A percentile compares a stretch with the other conserved stretches of the same genome.
phyloP scores from a whole-genome alignment of 495 filamentous ascomycete species.

The Copromyces sp. region DNA sequence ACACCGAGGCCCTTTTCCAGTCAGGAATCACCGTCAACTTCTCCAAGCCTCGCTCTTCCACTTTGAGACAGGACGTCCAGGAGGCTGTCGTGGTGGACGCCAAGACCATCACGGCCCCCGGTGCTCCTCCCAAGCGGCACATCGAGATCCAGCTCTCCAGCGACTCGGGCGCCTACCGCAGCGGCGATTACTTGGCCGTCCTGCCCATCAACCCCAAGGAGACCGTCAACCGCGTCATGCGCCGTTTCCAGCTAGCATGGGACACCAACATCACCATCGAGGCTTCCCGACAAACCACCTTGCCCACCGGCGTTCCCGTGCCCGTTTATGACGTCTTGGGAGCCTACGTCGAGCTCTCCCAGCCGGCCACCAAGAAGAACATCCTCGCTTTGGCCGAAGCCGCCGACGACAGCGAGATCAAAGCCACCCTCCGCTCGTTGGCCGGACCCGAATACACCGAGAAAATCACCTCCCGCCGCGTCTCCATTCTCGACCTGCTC shows the following conservation, averaged over 20 bases:
- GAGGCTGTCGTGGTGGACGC: conserved; percentile 50
- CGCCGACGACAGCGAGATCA: conserved; percentile 26
- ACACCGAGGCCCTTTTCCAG: conserved; percentile 4
- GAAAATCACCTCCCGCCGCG: conserved; percentile 45
- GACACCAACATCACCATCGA: conserved; percentile 45
- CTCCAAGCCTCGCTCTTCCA: conserved; percentile 47
- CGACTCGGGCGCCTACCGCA: conserved; percentile 50
- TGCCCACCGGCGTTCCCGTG: conserved; percentile 51
- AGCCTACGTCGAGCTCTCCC: conserved; percentile 62
- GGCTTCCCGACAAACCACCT: conserved; percentile 35
- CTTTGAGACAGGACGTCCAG: conserved; percentile 54
- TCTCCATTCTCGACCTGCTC: conserved; percentile 56
- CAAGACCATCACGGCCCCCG: conserved; percentile 42
- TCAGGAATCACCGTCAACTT: conserved; percentile 45
- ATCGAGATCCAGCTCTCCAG: conserved; percentile 55
- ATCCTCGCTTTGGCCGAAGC: conserved; percentile 36
- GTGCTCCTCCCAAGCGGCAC: conserved; percentile 50
- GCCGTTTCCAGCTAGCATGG: conserved; percentile 46
- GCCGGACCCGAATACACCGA: conserved; percentile 40
- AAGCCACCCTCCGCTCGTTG: conserved; percentile 35
- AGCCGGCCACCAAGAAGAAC: conserved; percentile 53
- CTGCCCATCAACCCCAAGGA: conserved; percentile 57
- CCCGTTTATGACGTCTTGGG: conserved; percentile 52
- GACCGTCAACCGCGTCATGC: conserved; percentile 44
- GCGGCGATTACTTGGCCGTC: conserved; percentile 69